These are phyloP conservation scores for Neurospora intermedia DNA, from an alignment of 495 filamentous ascomycete species.

Conservation along the genomic window DNA sequence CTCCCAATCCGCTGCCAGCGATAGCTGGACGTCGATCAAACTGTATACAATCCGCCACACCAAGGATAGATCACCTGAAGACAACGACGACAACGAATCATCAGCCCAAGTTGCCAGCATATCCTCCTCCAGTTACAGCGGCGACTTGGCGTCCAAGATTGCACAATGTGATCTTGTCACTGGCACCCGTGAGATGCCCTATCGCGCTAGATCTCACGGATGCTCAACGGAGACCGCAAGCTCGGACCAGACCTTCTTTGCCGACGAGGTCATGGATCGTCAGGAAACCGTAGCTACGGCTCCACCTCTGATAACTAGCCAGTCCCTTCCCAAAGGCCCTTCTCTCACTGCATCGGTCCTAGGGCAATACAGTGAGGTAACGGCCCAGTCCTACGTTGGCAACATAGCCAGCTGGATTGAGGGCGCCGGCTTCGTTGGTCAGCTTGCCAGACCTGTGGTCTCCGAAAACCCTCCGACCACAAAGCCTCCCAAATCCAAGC, in stretches of 20 bases:
- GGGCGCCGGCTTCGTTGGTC: constrained; percentile 2
- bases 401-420: constrained; percentile 6
- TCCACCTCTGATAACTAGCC: background rate
- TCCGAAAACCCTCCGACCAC: background rate
- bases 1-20: background rate
- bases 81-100: constrained; percentile 21
- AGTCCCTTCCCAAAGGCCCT: background rate
- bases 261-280: background rate
- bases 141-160: background rate
- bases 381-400: background rate
- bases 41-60: constrained; percentile 9
- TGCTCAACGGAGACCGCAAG: constrained; percentile 7
- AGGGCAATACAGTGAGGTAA: background rate
- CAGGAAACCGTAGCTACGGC: background rate
- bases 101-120: constrained; percentile 11
- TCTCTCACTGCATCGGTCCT: constrained; percentile 3
- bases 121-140: background rate
- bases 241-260: constrained; percentile 4
- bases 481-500: background rate
- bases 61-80: constrained; percentile 14
- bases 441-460: background rate
- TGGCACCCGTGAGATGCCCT: background rate
- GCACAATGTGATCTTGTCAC: background rate
- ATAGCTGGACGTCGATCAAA: background rate
- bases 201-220: constrained; percentile 1